A percentile compares a stretch with the other conserved stretches of the same genome.
These are phyloP conservation scores for Cryptococcus hybrid DNA, from an alignment of 1,284 basidiomycete genomes.

Conservation along the genomic window DNA sequence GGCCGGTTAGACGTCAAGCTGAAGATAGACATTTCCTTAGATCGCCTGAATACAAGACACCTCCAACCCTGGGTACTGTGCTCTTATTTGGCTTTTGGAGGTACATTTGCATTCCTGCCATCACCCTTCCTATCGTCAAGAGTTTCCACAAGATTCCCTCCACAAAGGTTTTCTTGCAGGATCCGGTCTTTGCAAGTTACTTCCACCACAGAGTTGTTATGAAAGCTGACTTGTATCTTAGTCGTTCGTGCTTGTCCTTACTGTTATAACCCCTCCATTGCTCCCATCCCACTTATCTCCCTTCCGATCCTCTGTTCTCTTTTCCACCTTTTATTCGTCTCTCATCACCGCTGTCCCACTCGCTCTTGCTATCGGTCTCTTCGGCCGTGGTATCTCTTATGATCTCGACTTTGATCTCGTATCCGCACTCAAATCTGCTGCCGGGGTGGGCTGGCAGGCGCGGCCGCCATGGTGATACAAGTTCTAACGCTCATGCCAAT, in stretches of 20 bases:
- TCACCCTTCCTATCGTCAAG: slow-evolving; percentile 30
- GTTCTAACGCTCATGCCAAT: slow-evolving; percentile 72
- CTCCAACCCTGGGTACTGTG: slow-evolving; percentile 41
- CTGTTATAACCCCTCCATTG: slow-evolving; percentile 33
- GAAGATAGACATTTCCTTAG: neutral
- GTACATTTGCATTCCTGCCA: slow-evolving; percentile 33
- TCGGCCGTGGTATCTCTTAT: slow-evolving; percentile 39
- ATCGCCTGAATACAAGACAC: slow-evolving; percentile 27
- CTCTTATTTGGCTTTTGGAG: slow-evolving; percentile 37
- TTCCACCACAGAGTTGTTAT: too few relatives aligned
- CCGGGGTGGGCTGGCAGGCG: slow-evolving; percentile 84
- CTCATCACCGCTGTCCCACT: slow-evolving; percentile 34
- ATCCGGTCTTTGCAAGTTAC: slow-evolving; percentile 40
- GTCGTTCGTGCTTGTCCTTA: slow-evolving; percentile 39
- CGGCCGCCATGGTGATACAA: slow-evolving; percentile 82
- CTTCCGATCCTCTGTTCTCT: slow-evolving; percentile 36
- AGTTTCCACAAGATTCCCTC: slow-evolving; percentile 36
- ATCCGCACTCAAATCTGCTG: slow-evolving; percentile 69
- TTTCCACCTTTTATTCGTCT: slow-evolving; percentile 26
- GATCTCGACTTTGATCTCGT: slow-evolving; percentile 67
- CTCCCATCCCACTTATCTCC: slow-evolving; percentile 26
- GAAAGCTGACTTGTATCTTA: slow-evolving; percentile 6
- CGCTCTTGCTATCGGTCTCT: slow-evolving; percentile 32
- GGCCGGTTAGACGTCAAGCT: too few relatives aligned
- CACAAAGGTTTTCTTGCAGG: slow-evolving; percentile 33